phyloP scores from a whole-genome alignment of 1,284 basidiomycete genomes.

The Taiwanofungus camphoratus region DNA sequence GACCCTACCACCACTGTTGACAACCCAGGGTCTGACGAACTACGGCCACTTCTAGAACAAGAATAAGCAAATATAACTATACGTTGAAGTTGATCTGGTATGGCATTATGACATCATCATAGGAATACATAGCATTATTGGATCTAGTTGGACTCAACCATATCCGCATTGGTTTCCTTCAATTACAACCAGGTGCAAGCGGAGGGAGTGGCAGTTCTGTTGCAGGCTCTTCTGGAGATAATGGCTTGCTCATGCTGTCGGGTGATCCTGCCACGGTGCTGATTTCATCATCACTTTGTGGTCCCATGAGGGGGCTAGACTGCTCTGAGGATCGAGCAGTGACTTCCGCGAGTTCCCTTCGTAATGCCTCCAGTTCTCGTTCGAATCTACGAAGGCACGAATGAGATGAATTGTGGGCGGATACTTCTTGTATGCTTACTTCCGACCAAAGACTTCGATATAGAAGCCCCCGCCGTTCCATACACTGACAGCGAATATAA shows the following conservation, averaged over 20 bases:
- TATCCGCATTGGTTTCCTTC: too few species aligned
- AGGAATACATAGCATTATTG: too few species aligned
- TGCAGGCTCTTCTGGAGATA: conserved; percentile 19
- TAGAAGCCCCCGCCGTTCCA: conserved; percentile 88
- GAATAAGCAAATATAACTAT: too few species aligned
- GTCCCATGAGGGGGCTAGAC: conserved; percentile 43
- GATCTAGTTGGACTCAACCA: too few species aligned
- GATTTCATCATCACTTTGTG: conserved; percentile 28
- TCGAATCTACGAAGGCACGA: conserved; percentile 65
- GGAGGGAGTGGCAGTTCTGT: conserved; percentile 20
- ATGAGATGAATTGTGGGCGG: conserved; percentile 8
- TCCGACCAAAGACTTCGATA: conserved; percentile 92
- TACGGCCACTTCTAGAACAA: too few species aligned
- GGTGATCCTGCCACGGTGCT: conserved; percentile 23
- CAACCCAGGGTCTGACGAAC: too few species aligned
- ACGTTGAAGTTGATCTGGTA: too few species aligned
- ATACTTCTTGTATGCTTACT: conserved; percentile 47
- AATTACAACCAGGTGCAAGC: too few species aligned
- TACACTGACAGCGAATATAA: conserved; percentile 76
- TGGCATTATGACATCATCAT: too few species aligned
- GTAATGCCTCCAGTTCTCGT: conserved; percentile 79
- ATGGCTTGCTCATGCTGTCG: conserved; percentile 15
- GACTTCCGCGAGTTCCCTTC: conserved; percentile 77
- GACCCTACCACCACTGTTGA: too few species aligned
- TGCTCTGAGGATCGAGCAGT: conserved; percentile 36